Evolutionary conservation across 2,329 filamentous ascomycete genomes (phyloP).

Genomic region (Ciborinia camelliae): DNA sequence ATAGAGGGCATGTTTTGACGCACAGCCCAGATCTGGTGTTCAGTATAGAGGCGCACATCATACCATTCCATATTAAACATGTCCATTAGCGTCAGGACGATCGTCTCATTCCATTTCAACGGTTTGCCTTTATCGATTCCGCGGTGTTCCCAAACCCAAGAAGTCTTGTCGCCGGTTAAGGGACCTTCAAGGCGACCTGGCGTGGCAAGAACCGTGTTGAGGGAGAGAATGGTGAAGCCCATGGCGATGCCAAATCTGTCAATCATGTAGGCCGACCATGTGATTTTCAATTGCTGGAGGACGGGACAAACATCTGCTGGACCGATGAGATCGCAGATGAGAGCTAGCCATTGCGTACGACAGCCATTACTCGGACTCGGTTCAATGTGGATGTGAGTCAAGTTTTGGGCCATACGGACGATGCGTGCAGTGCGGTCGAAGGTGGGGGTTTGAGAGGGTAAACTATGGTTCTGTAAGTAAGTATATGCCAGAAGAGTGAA

Average conservation of each 20-base stretch:
- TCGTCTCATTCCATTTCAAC: not conserved
- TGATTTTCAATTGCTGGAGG: not conserved
- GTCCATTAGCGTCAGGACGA: not conserved
- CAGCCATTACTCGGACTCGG: not conserved
- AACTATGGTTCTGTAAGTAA: not conserved
- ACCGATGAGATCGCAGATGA: not conserved
- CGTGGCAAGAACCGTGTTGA: not conserved
- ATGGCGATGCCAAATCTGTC: not conserved
- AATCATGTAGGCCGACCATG: not conserved
- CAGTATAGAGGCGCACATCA: not conserved
- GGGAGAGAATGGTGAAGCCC: not conserved
- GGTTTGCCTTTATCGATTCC: not conserved
- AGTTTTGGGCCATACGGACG: slow-evolving; percentile 2
- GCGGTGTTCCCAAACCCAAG: not conserved
- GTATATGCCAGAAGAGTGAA: not conserved
- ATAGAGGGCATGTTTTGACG: not conserved
- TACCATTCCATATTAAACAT: not conserved
- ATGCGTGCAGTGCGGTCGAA: slow-evolving; percentile 4
- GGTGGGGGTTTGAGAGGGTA: not conserved
- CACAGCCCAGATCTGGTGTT: not conserved
- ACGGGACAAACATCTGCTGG: not conserved
- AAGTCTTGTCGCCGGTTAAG: not conserved
- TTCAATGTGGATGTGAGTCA: slow-evolving; percentile 1
- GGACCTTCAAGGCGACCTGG: not conserved
- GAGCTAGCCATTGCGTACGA: not conserved